Evolutionary conservation across 176 grass and related monocot species (phyloP).

Genomic region (Luzula sylvatica): DNA sequence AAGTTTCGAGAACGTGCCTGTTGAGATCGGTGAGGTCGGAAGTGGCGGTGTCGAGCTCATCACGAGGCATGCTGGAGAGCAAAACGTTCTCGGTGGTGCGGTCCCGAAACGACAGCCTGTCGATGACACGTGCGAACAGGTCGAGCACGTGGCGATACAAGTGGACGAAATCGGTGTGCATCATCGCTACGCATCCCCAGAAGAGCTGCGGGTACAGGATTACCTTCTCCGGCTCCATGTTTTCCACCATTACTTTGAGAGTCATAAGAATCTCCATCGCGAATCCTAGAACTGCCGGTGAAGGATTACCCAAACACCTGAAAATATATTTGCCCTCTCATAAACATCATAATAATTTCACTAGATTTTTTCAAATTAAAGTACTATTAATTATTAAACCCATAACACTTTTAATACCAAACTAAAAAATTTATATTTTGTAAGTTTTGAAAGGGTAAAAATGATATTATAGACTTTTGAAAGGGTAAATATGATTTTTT

Average conservation of each 20-base stretch:
- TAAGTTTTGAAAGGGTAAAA: too few relatives aligned
- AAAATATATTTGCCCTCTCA: too few relatives aligned
- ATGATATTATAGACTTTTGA: too few relatives aligned
- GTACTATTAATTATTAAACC: too few relatives aligned
- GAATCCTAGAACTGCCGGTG: constrained; percentile 76
- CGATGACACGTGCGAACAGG: constrained; percentile 72
- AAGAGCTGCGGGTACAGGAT: constrained; percentile 99
- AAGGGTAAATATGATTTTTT: too few relatives aligned
- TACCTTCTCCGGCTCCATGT: constrained; percentile 90
- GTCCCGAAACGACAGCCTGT: constrained; percentile 71
- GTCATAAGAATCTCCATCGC: constrained; percentile 90
- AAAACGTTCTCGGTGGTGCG: constrained; percentile 84
- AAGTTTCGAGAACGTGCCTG: constrained; percentile 49
- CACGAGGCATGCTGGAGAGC: constrained; percentile 86
- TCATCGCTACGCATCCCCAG: constrained; percentile 92
- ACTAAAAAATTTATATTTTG: too few relatives aligned
- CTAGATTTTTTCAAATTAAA: too few relatives aligned
- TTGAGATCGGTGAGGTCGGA: constrained; percentile 56
- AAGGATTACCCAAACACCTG: constrained; percentile 90
- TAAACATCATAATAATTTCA: too few relatives aligned
- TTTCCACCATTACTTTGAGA: constrained; percentile 95
- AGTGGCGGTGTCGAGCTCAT: constrained; percentile 62
- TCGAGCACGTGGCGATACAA: constrained; percentile 90
- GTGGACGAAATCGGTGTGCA: constrained; percentile 95
- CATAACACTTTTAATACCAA: too few relatives aligned